Conservation (phyloP, 257 asterid species). For the Craterostigma plantagineum region DNA sequence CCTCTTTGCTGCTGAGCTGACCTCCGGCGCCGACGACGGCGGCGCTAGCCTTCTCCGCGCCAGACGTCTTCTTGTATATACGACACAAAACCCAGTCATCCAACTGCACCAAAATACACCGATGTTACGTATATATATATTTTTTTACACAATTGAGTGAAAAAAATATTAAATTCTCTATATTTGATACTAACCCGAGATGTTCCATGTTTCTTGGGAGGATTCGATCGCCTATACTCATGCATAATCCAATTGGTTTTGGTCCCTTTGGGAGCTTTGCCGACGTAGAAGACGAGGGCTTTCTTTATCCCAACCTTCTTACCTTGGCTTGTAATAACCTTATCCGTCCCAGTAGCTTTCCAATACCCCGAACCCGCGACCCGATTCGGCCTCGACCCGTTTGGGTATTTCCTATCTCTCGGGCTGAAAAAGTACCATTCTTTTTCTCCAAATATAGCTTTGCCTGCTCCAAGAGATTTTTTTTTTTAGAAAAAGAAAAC, state of each 20-base stretch:
- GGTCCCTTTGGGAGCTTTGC: background rate
- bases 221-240: background rate
- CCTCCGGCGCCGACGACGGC: background rate
- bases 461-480: too few species aligned
- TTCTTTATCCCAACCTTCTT: background rate
- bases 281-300: constrained; percentile 1
- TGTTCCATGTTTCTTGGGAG: background rate
- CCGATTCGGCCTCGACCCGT: constrained; percentile 3
- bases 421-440: too few species aligned
- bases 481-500: too few species aligned
- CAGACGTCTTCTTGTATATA: background rate
- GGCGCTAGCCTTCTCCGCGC: background rate
- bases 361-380: constrained; percentile 1
- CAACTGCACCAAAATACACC: background rate
- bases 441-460: too few species aligned
- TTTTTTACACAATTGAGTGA: too few species aligned
- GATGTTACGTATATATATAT: too few species aligned
- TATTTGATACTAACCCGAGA: too few species aligned
- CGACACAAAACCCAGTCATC: background rate
- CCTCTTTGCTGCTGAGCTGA: background rate
- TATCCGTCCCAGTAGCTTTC: background rate
- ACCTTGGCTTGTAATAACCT: background rate
- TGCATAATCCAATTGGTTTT: constrained; percentile 1
- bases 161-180: too few species aligned
- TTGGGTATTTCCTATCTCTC: background rate